phyloP scores from a whole-genome alignment of 1,139 yeast genomes.

The Yamadazyma membranifaciens region DNA sequence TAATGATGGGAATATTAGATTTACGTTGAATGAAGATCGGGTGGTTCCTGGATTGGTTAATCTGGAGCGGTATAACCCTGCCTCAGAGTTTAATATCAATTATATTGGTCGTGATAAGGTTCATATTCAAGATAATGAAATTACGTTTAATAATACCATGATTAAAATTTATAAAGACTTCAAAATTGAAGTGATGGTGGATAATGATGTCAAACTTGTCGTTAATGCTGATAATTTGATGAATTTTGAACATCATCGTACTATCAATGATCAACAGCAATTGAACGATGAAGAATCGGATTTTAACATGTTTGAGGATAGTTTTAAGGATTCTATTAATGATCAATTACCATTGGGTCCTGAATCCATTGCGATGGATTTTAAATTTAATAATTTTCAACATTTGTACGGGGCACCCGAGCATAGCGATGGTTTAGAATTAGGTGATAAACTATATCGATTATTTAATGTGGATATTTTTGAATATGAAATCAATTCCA shows the following conservation, averaged over 20 bases:
- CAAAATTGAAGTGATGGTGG: conserved; percentile 45
- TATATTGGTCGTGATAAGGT: neutral
- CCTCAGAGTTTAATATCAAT: neutral
- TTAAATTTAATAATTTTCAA: conserved; percentile 56
- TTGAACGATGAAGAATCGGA: conserved; percentile 54
- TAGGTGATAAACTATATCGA: conserved; percentile 76
- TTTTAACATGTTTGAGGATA: conserved; percentile 58
- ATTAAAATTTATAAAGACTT: conserved; percentile 31
- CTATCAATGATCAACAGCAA: conserved; percentile 35
- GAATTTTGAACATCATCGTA: conserved; percentile 78
- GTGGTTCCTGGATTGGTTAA: conserved; percentile 28
- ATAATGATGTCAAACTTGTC: conserved; percentile 47
- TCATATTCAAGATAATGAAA: neutral
- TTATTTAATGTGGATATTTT: conserved; percentile 91
- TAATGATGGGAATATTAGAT: conserved; percentile 53
- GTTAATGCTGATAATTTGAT: conserved; percentile 69
- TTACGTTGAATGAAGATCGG: conserved; percentile 61
- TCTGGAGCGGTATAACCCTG: conserved; percentile 53
- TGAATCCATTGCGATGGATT: conserved; percentile 81
- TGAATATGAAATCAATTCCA: conserved; percentile 81
- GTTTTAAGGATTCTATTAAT: conserved; percentile 55
- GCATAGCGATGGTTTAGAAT: conserved; percentile 78
- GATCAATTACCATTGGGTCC: conserved; percentile 83
- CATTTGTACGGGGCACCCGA: conserved; percentile 92
- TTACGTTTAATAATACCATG: conserved; percentile 16